Conservation (phyloP, 257 asterid species). For the Misopates orontium region DNA sequence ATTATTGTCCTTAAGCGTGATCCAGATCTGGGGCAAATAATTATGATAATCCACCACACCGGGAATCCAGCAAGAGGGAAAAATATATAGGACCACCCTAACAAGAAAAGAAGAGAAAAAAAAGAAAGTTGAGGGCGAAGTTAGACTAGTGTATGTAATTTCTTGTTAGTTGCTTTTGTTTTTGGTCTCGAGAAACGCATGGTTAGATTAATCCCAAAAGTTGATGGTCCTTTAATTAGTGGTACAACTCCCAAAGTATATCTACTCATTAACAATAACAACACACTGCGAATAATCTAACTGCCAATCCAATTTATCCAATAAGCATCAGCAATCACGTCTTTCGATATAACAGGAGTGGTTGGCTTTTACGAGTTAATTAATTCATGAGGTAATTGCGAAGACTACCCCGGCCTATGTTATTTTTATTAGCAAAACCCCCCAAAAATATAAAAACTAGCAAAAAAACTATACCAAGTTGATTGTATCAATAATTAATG, state of each 20-base stretch:
- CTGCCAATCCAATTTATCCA: background rate
- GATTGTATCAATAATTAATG: no score
- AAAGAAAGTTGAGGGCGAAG: no score
- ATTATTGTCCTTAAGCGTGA: no score
- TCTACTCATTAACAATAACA: background rate
- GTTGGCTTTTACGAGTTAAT: background rate
- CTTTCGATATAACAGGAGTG: conserved; percentile 7
- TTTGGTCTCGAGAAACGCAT: conserved; percentile 23
- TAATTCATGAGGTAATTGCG: background rate
- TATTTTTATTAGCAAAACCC: no score
- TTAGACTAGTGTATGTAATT: no score
- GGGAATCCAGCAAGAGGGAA: no score
- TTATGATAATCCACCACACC: no score
- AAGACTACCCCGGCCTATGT: background rate
- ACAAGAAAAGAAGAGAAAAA: no score
- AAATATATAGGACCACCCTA: no score
- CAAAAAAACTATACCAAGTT: no score
- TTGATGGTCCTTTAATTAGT: conserved; percentile 29
- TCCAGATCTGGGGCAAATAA: no score
- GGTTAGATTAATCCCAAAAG: conserved; percentile 26
- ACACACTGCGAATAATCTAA: conserved; percentile 13
- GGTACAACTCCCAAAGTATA: conserved; percentile 27
- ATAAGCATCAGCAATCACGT: conserved; percentile 16
- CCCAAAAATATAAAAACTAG: no score
- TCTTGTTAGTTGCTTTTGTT: background rate